Evolutionary conservation across 176 grass and related monocot genomes (phyloP), one percentile per base, ranked within the genome.

Genomic region (Chloris gayana): DNA sequence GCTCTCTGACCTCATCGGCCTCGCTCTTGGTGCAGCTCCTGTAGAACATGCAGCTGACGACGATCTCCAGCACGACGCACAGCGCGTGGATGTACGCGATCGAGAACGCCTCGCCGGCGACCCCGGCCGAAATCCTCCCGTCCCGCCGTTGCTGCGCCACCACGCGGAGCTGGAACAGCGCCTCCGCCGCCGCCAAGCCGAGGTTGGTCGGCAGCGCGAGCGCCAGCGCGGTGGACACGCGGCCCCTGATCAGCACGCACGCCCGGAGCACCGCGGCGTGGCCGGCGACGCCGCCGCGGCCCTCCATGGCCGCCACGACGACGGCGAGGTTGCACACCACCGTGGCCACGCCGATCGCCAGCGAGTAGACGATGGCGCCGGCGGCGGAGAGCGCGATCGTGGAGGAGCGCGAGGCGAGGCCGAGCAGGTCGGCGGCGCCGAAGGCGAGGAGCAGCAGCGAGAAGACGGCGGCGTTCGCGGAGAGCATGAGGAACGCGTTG

Each of bases 361-460:
- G 58, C 3, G 89, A 94, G 85, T 98, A 94, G 34, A 76, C 60
- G 80, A 93, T 73, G 32, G 88, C 90, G 24, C 88, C 92, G n/a
- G 83, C 85, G 15, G 88, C 83, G 5, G 92, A 95, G 32, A 99
- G 73, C 59, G 81, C 78, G n/a, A 91, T 54, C n/a, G 82, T 64
- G 26, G 62, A 70, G 0, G 11, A 0, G 54, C 53, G 37, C 2
- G 96, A 93, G 49, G 88, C 72, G 41, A 89, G 29, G 32, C 84
- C 82, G 5, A 93, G 65, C 39, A 88, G 6, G 58, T 91, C 84
- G n/a, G 89, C 84, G 25, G 67, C 84, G 66, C 83, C 83, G 86
- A 99, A 99, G 42, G 85, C 79, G 5, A 99, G 84, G 60, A 91
- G 92, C 11, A 99, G 75, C 38, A 99, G 84, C 67, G 96, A 95